Conservation (phyloP, 305 asterid genomes). For the Plantago coronopus region DNA sequence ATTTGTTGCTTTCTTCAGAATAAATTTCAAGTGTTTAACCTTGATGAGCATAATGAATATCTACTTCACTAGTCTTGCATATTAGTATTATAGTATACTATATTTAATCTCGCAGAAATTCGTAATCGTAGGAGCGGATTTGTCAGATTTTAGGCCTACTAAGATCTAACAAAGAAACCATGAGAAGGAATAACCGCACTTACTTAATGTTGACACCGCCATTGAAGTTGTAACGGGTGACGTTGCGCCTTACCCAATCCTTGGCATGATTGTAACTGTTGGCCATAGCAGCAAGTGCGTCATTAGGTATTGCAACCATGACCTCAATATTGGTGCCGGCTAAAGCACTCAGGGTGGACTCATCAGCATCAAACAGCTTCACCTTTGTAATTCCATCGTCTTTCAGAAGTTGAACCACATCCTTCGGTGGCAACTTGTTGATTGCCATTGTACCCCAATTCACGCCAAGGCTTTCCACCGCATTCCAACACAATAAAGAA, state of each 20-base stretch:
- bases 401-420: conserved; percentile 66
- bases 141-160: neutral
- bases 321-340: conserved; percentile 72
- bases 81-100: too few relatives aligned
- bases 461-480: conserved; percentile 67
- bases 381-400: conserved; percentile 82
- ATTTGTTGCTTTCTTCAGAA: too few relatives aligned
- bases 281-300: conserved; percentile 60
- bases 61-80: too few relatives aligned
- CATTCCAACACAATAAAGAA: conserved; percentile 21
- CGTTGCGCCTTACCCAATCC: conserved; percentile 68
- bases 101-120: too few relatives aligned
- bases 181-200: conserved; percentile 30
- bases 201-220: conserved; percentile 88
- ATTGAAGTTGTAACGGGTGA: conserved; percentile 60
- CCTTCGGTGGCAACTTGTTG: conserved; percentile 70
- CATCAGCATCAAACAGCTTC: conserved; percentile 79
- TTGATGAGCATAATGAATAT: too few relatives aligned
- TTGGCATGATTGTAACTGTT: conserved; percentile 55
- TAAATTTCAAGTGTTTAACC: too few relatives aligned
- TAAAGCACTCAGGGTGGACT: conserved; percentile 65
- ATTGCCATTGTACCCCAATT: conserved; percentile 95
- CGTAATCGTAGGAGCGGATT: neutral
- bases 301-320: conserved; percentile 92
- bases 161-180: neutral